A percentile compares a stretch with the other conserved stretches of the same genome.
Conservation (phyloP, 179 eudicot genomes). For the Heliamphora pulchella region DNA sequence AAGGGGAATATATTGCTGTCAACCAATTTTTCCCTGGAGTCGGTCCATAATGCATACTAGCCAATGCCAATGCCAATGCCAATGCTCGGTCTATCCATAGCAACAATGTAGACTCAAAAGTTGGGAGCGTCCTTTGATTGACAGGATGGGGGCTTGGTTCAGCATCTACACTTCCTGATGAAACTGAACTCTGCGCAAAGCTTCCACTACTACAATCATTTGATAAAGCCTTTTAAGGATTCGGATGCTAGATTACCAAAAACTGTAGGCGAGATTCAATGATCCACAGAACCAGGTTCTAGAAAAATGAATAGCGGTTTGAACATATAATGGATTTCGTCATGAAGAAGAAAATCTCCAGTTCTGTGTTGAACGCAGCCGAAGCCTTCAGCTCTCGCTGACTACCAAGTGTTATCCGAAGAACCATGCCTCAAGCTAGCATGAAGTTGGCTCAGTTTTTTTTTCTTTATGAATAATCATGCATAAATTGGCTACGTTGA, state of each 20-base stretch:
- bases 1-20: constrained; percentile 88
- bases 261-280: constrained; percentile 51
- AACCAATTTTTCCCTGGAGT: constrained; percentile 91
- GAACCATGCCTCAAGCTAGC: constrained; percentile 57
- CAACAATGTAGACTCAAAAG: constrained; percentile 70
- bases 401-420: constrained; percentile 87
- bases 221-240: constrained; percentile 36
- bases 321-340: constrained; percentile 69
- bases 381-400: constrained; percentile 61
- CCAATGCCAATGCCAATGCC: constrained; percentile 85
- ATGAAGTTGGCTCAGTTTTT: constrained; percentile 35
- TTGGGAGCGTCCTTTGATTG: constrained; percentile 51
- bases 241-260: constrained; percentile 37
- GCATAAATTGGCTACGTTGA: no score
- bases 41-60: constrained; percentile 91
- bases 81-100: constrained; percentile 99
- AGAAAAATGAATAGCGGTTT: constrained; percentile 94
- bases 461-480: no score
- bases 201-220: constrained; percentile 65
- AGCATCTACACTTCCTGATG: constrained; percentile 48
- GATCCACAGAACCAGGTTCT: constrained; percentile 86
- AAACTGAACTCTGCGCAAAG: constrained; percentile 39
- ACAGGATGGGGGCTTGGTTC: constrained; percentile 55
- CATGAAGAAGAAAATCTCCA: constrained; percentile 53
- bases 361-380: constrained; percentile 55